These are phyloP conservation scores for Ophiosphaerella narmari DNA, from an alignment of 2,329 filamentous ascomycete genomes.

Conservation along the genomic window DNA sequence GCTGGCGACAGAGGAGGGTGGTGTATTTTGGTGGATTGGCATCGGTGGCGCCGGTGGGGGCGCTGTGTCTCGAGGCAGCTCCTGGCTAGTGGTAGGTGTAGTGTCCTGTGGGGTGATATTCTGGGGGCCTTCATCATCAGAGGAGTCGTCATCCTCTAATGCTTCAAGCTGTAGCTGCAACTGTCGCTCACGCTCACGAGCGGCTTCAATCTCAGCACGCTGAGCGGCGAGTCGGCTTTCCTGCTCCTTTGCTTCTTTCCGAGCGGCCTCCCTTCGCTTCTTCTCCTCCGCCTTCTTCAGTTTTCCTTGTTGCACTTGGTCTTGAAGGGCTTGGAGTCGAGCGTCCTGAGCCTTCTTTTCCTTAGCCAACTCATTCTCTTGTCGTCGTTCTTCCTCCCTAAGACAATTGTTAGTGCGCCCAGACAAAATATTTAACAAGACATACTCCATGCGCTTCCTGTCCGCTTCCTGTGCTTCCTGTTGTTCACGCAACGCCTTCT, in stretches of 20 bases:
- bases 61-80: slow-evolving; percentile 50
- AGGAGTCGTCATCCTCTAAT: slow-evolving; percentile 68
- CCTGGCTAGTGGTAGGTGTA: slow-evolving; percentile 63
- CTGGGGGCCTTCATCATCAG: slow-evolving; percentile 77
- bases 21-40: slow-evolving; percentile 46
- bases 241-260: slow-evolving; percentile 85
- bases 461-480: slow-evolving; percentile 76
- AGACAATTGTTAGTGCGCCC: slow-evolving; percentile 27
- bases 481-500: slow-evolving; percentile 66
- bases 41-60: slow-evolving; percentile 56
- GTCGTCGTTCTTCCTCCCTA: slow-evolving; percentile 73
- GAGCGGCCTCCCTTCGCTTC: slow-evolving; percentile 84
- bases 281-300: slow-evolving; percentile 97
- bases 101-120: slow-evolving; percentile 68
- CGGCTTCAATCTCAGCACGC: slow-evolving; percentile 88
- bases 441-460: slow-evolving; percentile 81
- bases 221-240: slow-evolving; percentile 82
- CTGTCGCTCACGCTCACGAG: slow-evolving; percentile 86
- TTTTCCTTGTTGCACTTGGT: slow-evolving; percentile 92
- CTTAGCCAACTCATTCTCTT: slow-evolving; percentile 78
- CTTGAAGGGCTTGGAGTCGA: slow-evolving; percentile 85
- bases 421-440: slow-evolving; percentile 32
- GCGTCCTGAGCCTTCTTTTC: slow-evolving; percentile 82
- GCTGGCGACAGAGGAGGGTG: slow-evolving; percentile 53
- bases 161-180: slow-evolving; percentile 85